Conservation (phyloP, 805 yeast genomes). For the Saturnispora bothae region DNA sequence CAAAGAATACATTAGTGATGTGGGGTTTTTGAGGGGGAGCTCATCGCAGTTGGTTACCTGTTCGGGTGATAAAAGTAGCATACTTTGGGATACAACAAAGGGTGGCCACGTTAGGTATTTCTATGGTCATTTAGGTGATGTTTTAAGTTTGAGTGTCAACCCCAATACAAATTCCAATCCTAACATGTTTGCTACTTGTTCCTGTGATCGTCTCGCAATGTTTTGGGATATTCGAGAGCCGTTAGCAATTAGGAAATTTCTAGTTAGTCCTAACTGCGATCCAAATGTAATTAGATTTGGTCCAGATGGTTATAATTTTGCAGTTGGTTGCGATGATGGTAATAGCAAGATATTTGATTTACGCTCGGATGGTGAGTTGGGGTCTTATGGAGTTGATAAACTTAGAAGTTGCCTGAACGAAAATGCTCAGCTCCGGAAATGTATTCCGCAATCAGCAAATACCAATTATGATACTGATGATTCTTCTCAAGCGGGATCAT, state of each 20-base stretch:
- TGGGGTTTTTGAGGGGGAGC: conserved; percentile 51
- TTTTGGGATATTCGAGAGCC: conserved; percentile 56
- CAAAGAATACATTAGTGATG: conserved; percentile 67
- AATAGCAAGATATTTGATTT: conserved; percentile 59
- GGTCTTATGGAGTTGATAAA: conserved; percentile 31
- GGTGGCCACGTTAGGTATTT: conserved; percentile 44
- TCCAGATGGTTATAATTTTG: conserved; percentile 62
- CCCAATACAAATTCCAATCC: conserved; percentile 14
- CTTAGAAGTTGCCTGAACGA: conserved; percentile 9
- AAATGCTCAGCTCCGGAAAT: conserved; percentile 2
- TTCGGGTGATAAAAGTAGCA: conserved; percentile 75
- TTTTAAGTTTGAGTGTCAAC: conserved; percentile 36
- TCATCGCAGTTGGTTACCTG: conserved; percentile 46
- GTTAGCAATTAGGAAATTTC: conserved; percentile 31
- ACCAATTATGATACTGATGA: conserved; percentile 3
- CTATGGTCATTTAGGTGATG: conserved; percentile 65
- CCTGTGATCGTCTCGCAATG: conserved; percentile 59
- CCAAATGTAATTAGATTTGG: conserved; percentile 51
- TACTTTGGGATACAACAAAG: conserved; percentile 67
- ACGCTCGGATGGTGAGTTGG: conserved; percentile 63
- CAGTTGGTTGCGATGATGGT: conserved; percentile 75
- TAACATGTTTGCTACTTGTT: conserved; percentile 45
- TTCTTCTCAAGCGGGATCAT: conserved; percentile 15
- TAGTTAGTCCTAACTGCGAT: conserved; percentile 45
- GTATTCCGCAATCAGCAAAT: conserved; percentile 1